A percentile compares a stretch with the other conserved stretches of the same genome.
These are phyloP conservation scores for Nakazawaea siamensis DNA, from an alignment of 805 yeast genomes.

Conservation along the genomic window DNA sequence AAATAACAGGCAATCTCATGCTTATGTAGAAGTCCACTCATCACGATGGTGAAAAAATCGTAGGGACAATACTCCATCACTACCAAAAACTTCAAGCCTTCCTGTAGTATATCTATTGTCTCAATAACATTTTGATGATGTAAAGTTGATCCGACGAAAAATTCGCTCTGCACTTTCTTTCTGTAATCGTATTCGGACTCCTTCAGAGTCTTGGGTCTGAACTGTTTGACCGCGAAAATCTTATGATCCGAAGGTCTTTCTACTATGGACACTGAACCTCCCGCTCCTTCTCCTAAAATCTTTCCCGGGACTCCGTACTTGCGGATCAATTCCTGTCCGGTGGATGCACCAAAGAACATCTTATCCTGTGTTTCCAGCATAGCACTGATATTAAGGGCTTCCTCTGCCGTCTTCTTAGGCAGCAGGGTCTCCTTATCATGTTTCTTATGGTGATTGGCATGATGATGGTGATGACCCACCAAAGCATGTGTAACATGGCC, in stretches of 20 bases:
- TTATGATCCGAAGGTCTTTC: conserved; percentile 50
- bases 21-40: conserved; percentile 73
- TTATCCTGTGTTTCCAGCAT: conserved; percentile 13
- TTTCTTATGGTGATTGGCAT: conserved; percentile 7
- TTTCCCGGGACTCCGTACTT: conserved; percentile 73
- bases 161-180: conserved; percentile 76
- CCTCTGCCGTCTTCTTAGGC: not conserved
- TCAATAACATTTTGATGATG: conserved; percentile 75
- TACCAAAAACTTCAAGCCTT: conserved; percentile 53
- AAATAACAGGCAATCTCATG: conserved; percentile 75
- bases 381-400: not conserved
- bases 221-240: conserved; percentile 81
- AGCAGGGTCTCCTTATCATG: not conserved
- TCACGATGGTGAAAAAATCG: conserved; percentile 88
- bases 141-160: conserved; percentile 68
- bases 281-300: conserved; percentile 86
- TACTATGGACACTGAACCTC: conserved; percentile 84
- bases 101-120: conserved; percentile 73
- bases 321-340: conserved; percentile 33
- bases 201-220: conserved; percentile 53
- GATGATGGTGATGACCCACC: conserved; percentile 9
- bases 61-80: conserved; percentile 91
- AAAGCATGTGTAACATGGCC: conserved; percentile 14
- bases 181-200: conserved; percentile 66
- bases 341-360: conserved; percentile 29